Conservation (phyloP, 495 filamentous ascomycete species). For the Penicillium argentinense region DNA sequence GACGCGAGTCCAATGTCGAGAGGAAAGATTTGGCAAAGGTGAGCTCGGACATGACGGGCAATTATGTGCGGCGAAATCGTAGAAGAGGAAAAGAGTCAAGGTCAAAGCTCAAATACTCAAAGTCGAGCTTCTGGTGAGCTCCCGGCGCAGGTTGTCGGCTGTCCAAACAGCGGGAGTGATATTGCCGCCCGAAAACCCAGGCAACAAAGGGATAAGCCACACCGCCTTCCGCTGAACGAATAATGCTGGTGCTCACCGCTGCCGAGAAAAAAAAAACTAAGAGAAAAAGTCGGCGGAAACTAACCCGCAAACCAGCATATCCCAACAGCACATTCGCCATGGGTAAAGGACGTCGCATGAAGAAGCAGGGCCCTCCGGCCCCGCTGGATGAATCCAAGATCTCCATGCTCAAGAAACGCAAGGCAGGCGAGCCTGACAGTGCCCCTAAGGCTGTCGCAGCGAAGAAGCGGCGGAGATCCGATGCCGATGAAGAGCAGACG, state of each 20-base stretch:
- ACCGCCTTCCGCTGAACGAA: conserved; percentile 32
- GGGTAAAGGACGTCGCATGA: conserved; percentile 89
- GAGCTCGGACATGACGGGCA: conserved; percentile 79
- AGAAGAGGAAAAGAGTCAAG: neutral
- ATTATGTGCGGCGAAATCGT: too few species aligned
- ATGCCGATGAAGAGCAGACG: conserved; percentile 38
- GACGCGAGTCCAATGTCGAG: conserved; percentile 69
- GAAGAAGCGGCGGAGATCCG: conserved; percentile 68
- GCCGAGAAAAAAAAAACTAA: conserved; percentile 32
- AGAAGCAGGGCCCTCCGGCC: conserved; percentile 88
- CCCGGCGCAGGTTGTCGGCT: neutral
- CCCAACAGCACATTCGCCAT: conserved; percentile 52
- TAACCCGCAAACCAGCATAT: conserved; percentile 15
- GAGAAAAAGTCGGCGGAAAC: conserved; percentile 26
- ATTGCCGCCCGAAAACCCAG: conserved; percentile 8
- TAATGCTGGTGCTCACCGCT: conserved; percentile 37
- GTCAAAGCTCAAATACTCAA: neutral
- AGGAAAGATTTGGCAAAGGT: conserved; percentile 83
- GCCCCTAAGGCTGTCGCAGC: conserved; percentile 40
- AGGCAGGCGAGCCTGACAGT: conserved; percentile 57
- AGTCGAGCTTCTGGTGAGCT: neutral
- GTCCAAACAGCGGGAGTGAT: neutral
- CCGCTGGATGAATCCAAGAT: conserved; percentile 78
- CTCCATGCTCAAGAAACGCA: conserved; percentile 72
- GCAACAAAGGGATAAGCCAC: conserved; percentile 1